A percentile compares a stretch with the other conserved stretches of the same genome.
Evolutionary conservation across 2,329 filamentous ascomycete species (phyloP).

Genomic region (Penicillium concentricum): DNA sequence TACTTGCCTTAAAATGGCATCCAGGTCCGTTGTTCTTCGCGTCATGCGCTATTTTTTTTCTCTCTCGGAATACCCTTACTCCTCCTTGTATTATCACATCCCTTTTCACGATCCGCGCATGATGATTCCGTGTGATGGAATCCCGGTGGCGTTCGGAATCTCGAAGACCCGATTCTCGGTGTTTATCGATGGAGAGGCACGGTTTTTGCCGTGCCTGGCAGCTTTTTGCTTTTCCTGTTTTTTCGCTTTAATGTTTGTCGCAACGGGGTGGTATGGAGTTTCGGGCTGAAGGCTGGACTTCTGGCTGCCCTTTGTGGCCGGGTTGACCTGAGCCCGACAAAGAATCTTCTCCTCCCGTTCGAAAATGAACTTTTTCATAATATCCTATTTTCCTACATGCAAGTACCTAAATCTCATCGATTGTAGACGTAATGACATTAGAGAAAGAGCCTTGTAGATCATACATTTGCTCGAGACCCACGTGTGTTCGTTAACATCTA

Average conservation of each 20-base stretch:
- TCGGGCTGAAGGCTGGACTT: background rate
- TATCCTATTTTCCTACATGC: background rate
- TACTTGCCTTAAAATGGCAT: slow-evolving; percentile 51
- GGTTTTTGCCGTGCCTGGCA: background rate
- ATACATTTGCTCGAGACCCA: background rate
- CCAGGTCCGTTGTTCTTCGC: background rate
- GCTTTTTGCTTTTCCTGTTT: background rate
- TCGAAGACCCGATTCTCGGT: slow-evolving; percentile 7
- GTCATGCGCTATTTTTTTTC: background rate
- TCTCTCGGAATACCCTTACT: slow-evolving; percentile 19
- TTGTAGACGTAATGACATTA: background rate
- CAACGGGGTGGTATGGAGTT: background rate
- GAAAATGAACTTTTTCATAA: background rate
- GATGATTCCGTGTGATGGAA: background rate
- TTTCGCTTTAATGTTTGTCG: background rate
- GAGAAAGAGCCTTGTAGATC: background rate
- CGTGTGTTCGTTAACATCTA: background rate
- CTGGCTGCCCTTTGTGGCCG: background rate
- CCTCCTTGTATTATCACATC: slow-evolving; percentile 3
- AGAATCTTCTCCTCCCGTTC: background rate
- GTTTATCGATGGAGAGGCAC: slow-evolving; percentile 10
- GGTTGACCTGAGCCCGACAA: background rate
- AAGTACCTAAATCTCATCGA: background rate
- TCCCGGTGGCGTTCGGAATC: slow-evolving; percentile 13
- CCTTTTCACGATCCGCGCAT: background rate